These are phyloP conservation scores for Rostrohypoxylon terebratum DNA, from an alignment of 495 filamentous ascomycete genomes.

Conservation along the genomic window DNA sequence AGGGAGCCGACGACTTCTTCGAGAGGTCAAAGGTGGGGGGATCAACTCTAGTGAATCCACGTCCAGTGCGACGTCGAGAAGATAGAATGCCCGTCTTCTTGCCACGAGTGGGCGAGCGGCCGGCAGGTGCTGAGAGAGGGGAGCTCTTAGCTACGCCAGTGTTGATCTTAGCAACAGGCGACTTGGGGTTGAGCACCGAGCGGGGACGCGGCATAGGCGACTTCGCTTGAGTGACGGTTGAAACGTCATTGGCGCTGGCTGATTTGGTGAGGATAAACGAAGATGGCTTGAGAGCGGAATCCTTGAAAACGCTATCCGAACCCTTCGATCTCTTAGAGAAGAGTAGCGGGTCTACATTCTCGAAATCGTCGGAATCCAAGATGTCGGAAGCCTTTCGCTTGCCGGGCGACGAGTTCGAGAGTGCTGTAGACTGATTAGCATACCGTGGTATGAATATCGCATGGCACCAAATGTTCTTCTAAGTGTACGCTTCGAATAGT, in stretches of 20 bases:
- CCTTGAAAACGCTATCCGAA: constrained; percentile 61
- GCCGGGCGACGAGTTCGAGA: constrained; percentile 49
- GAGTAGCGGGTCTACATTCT: constrained; percentile 82
- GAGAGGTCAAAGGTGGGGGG: constrained; percentile 61
- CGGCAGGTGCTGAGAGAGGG: constrained; percentile 67
- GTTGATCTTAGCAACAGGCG: constrained; percentile 58
- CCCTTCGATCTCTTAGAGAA: constrained; percentile 79
- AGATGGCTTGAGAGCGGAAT: constrained; percentile 61
- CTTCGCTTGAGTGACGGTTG: constrained; percentile 49
- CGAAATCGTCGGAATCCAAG: constrained; percentile 68
- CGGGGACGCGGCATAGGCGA: constrained; percentile 57
- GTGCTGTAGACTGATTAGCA: constrained; percentile 51
- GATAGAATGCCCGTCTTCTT: constrained; percentile 73
- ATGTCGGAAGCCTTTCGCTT: constrained; percentile 63
- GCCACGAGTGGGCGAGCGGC: constrained; percentile 70
- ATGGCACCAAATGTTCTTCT: constrained; percentile 5
- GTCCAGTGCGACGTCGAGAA: constrained; percentile 66
- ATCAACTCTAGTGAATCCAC: constrained; percentile 67
- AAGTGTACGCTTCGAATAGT: background rate
- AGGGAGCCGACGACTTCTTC: constrained; percentile 63
- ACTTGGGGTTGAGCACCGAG: constrained; percentile 59
- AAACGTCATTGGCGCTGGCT: constrained; percentile 50
- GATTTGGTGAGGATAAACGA: constrained; percentile 59
- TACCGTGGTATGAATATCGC: constrained; percentile 1
- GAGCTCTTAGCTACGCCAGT: constrained; percentile 54